Base-by-base conservation (phyloP, 225 moss, liverwort and hornwort genomes). In the Ulota crispa region DNA sequence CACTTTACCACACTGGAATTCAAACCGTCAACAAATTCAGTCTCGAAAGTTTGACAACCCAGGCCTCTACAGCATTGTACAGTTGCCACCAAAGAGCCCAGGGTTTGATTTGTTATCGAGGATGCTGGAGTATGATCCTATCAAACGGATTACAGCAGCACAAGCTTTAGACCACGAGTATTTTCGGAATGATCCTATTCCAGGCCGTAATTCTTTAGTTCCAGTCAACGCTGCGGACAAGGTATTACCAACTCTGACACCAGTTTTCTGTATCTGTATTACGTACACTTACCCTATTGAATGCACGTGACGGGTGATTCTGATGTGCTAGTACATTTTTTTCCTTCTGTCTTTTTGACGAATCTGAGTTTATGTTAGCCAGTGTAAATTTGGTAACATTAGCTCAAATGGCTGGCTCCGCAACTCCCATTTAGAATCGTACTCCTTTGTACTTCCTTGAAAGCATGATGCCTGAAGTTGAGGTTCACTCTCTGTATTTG, bases 151-250 rank as follows among this genome's bases (percentile, higher is more conserved):
- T 41, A 96, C 96, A 18, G 99, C 99, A 18, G 92, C 99, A 27
- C 96, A 99, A 86, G 99, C 99, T 8, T 82, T 99, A 84, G 99
- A 99, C 60, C 99, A 99, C 84, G 96, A 92, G 66, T 99, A 99
- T 80, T 96, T 99, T 73, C 92, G 94, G 73, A 85, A 82, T 42
- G 99, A 99, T n/a, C 96, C 96, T 30, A 67, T 96, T 41, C 99
- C 99, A 79, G 99, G 99, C 59, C 89, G 96, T 74, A 99, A 99
- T 89, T 92, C 99, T 30, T 83, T 99, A 32, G 94, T 99, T 66
- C 92, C 99, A 64, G 92, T 80, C 36, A 92, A 87, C 72, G 88
- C 92, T 41, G 94, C 89, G 52, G 96, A 99, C 83, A 91, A 91
- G 91, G 91, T 91, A 85, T 57, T 5, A 63, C 28, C 64, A 79